phyloP scores from a whole-genome alignment of 768 basidiomycete species.

The Sporobolomyces pararoseus region DNA sequence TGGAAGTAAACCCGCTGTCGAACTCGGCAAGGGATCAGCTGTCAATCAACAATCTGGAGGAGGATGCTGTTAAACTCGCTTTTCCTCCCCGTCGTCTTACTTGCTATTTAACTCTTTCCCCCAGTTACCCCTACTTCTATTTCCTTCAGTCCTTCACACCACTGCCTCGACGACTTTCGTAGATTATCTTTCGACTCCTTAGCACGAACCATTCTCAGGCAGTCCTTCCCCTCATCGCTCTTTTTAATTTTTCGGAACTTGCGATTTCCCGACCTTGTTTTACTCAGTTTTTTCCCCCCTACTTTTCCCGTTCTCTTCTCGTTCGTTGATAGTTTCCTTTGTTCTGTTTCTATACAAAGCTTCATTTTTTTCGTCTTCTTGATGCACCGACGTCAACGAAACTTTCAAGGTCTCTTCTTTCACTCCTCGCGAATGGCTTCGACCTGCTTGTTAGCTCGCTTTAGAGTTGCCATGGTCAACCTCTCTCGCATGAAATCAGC shows the following conservation, averaged over 20 bases:
- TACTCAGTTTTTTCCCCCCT: not conserved
- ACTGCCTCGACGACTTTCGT: not conserved
- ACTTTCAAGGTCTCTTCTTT: too few relatives aligned
- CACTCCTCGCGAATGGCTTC: too few relatives aligned
- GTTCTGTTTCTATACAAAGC: slow-evolving; percentile 6
- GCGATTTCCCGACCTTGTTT: not conserved
- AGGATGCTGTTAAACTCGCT: slow-evolving; percentile 74
- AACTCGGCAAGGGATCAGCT: slow-evolving; percentile 74
- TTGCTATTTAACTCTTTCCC: too few relatives aligned
- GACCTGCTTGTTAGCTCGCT: too few relatives aligned
- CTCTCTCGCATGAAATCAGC: too few relatives aligned
- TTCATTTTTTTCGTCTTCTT: not conserved
- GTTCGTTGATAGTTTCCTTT: too few relatives aligned
- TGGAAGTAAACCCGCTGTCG: slow-evolving; percentile 71
- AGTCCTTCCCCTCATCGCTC: not conserved
- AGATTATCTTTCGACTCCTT: too few relatives aligned
- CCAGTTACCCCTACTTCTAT: not conserved
- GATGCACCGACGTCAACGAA: too few relatives aligned
- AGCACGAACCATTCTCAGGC: too few relatives aligned
- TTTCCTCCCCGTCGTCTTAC: too few relatives aligned
- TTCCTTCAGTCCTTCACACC: not conserved
- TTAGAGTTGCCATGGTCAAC: too few relatives aligned
- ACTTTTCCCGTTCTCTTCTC: too few relatives aligned
- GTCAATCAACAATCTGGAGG: slow-evolving; percentile 70
- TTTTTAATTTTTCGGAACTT: not conserved